Evolutionary conservation across 2,329 filamentous ascomycete genomes (phyloP), one percentile per base, ranked within the genome.

Genomic region (Colletotrichum nymphaeae): DNA sequence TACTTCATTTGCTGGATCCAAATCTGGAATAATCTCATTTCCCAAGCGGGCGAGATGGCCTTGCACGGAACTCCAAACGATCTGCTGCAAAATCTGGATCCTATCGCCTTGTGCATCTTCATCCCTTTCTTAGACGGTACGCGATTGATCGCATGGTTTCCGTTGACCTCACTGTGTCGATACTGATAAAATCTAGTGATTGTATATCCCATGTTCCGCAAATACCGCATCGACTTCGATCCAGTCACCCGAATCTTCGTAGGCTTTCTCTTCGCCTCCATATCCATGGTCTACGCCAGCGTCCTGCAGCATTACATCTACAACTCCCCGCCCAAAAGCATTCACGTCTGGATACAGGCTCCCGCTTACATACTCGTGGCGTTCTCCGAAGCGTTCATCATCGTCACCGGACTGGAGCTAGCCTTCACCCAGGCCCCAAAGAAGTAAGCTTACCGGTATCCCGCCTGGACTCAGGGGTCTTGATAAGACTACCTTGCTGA

Each of bases 351-450:
- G 79, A 80, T 92, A 55, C 85, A 86, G 76, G 79, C 83, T 0
- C 84, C 91, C 19, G 90, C 88, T 56, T 88, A 90, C 24, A 79
- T 91, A 59, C 84, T 91, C 55, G 88, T 91, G 49, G 89, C 87
- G 35, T 81, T 89, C 11, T 85, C 88, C 0, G 90, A 92, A 79
- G 91, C 92, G 73, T 89, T 92, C 78, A 89, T 89, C 57, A 91
- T 89, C 19, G 90, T 94, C 74, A 93, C 92, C 1, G 89, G 90
- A 72, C 87, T 93, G 12, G 93, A 94, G 80, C 93, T 94, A 77
- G 92, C 92, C 24, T 94, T 91, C 81, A 93, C 91, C 78, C 93
- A 94, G 80, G 92, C 93, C 0, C 92, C 92, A 3, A 73, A 69
- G 22, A 73, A 73, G 66, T 73, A 46, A 69, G 59, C 16, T 6